A percentile compares a stretch with the other conserved stretches of the same genome.
Conservation (phyloP, 148 eudicot species). For the Silene uniflora region DNA sequence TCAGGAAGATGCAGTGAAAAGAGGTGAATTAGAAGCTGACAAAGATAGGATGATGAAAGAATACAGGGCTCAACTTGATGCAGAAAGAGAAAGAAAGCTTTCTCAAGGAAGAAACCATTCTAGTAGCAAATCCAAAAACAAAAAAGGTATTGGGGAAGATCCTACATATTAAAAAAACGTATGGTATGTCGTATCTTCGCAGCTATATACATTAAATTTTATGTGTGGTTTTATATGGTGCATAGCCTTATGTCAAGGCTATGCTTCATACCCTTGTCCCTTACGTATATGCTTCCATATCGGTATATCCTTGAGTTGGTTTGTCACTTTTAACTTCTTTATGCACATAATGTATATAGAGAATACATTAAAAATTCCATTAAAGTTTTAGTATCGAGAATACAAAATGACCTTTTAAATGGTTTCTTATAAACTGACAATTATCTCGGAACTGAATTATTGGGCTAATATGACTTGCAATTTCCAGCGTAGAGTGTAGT, state of each 20-base stretch:
- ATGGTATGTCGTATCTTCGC: not conserved
- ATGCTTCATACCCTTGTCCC: not conserved
- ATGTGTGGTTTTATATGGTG: not conserved
- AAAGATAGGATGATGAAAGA: conserved; percentile 98
- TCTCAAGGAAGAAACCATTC: conserved; percentile 91
- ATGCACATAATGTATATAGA: not conserved
- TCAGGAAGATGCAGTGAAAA: conserved; percentile 88
- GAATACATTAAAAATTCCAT: too few species aligned
- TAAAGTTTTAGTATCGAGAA: not conserved
- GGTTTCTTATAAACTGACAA: not conserved
- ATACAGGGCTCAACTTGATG: conserved; percentile 91
- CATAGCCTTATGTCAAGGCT: not conserved
- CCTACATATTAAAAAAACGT: not conserved
- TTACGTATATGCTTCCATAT: not conserved
- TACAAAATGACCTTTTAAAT: not conserved
- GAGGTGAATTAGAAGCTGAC: conserved; percentile 94
- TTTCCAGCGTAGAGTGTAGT: not conserved
- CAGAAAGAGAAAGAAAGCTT: conserved; percentile 91
- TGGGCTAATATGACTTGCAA: not conserved
- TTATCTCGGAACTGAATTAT: not conserved
- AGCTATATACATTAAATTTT: too few species aligned
- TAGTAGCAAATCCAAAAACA: conserved; percentile 61
- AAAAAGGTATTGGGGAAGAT: conserved; percentile 46
- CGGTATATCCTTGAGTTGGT: not conserved
- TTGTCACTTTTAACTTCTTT: not conserved